Percentiles rank a stretch among this genome's conserved stretches.
Conservation (phyloP, 2,329 filamentous ascomycete genomes). For the Ceratocystis eucalypticola region DNA sequence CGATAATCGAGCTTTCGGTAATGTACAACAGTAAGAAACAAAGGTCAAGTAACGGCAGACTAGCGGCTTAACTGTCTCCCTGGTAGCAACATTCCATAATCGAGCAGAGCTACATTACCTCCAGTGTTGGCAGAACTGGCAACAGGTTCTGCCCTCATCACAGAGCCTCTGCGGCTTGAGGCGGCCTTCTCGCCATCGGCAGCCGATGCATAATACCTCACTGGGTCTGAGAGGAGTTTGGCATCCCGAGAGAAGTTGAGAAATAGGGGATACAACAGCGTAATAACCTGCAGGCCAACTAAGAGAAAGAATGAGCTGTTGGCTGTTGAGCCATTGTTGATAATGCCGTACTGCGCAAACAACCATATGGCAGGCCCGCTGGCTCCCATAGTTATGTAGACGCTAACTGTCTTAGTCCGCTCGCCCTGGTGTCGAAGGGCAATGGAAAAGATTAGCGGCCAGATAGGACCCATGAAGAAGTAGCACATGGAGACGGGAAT, state of each 20-base stretch:
- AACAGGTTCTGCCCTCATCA: neutral
- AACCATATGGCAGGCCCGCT: constrained; percentile 62
- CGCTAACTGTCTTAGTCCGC: constrained; percentile 66
- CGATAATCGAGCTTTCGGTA: neutral
- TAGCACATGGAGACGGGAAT: constrained; percentile 57
- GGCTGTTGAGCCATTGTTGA: constrained; percentile 45
- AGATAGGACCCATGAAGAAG: constrained; percentile 72
- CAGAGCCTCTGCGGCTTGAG: neutral
- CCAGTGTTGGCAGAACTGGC: neutral
- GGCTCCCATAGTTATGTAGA: constrained; percentile 63
- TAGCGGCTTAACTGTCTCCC: neutral
- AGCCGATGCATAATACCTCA: neutral
- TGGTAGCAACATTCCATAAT: neutral
- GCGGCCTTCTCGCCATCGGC: neutral
- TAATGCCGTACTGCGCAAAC: constrained; percentile 57
- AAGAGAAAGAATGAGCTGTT: constrained; percentile 53
- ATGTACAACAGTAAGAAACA: neutral
- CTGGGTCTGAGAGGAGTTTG: constrained; percentile 31
- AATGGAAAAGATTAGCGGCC: constrained; percentile 68
- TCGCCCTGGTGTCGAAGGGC: constrained; percentile 66
- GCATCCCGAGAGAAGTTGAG: constrained; percentile 36
- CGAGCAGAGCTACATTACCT: neutral
- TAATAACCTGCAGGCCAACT: constrained; percentile 36
- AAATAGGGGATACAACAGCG: constrained; percentile 37
- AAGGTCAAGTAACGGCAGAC: neutral